Evolutionary conservation across 1,284 basidiomycete species (phyloP).

Genomic region (Rhodotorula sp.): DNA sequence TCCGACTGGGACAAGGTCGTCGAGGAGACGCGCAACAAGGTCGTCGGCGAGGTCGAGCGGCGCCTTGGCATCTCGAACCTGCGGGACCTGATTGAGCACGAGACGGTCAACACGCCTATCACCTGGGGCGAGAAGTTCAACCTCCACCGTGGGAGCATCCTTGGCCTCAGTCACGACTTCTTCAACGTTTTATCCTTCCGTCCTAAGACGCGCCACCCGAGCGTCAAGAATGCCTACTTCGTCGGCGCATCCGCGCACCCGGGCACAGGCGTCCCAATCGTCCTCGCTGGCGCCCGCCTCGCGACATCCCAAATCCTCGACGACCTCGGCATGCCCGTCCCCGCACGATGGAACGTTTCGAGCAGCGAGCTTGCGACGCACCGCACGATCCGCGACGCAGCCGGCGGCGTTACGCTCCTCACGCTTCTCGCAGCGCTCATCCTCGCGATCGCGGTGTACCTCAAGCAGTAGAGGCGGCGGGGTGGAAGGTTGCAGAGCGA

Average conservation of each 20-base stretch:
- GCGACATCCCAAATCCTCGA: conserved; percentile 46
- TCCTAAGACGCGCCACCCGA: conserved; percentile 47
- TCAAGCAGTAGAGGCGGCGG: background rate
- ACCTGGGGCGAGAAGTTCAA: conserved; percentile 53
- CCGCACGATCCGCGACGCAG: conserved; percentile 23
- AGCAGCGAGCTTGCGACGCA: conserved; percentile 24
- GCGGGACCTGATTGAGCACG: conserved; percentile 42
- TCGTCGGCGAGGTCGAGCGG: conserved; percentile 42
- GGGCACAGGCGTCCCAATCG: conserved; percentile 50
- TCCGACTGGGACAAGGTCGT: conserved; percentile 47
- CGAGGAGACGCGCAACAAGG: conserved; percentile 41
- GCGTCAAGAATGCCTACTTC: conserved; percentile 50
- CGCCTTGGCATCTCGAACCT: conserved; percentile 41
- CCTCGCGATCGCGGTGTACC: background rate
- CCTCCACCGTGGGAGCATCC: conserved; percentile 52
- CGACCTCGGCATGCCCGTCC: conserved; percentile 32
- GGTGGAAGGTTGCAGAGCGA: background rate
- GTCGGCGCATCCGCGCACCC: conserved; percentile 53
- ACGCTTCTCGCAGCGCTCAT: conserved; percentile 14
- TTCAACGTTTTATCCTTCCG: conserved; percentile 49
- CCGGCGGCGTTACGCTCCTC: conserved; percentile 20
- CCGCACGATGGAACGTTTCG: conserved; percentile 25
- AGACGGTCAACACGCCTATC: conserved; percentile 50
- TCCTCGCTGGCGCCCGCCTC: conserved; percentile 41
- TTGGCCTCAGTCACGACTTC: conserved; percentile 52